phyloP scores from a whole-genome alignment of 2,329 filamentous ascomycete species.

The Tolypocladium ovalisporum region DNA sequence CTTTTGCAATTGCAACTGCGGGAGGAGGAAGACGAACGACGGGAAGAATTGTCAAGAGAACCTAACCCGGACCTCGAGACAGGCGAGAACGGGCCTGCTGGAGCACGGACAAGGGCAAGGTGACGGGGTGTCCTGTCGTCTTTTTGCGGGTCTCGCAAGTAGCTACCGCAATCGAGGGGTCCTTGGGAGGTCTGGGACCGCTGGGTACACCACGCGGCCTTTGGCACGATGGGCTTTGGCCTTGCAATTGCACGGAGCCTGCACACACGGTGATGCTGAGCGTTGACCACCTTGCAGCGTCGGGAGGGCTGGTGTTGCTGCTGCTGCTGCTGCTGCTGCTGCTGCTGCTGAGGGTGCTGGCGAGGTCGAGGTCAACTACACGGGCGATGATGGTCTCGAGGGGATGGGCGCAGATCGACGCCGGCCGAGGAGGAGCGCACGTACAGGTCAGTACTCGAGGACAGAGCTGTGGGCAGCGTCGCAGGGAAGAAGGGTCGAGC shows the following conservation, averaged over 20 bases:
- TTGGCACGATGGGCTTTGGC: background rate
- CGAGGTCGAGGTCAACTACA: background rate
- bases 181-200: background rate
- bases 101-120: constrained; percentile 4
- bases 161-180: background rate
- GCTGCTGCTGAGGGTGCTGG: too few relatives aligned
- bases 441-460: background rate
- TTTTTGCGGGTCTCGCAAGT: background rate
- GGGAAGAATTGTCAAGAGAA: background rate
- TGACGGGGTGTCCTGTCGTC: constrained; percentile 1
- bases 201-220: background rate
- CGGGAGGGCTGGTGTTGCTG: background rate
- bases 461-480: background rate
- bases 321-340: too few relatives aligned
- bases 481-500: background rate
- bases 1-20: background rate
- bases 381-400: background rate
- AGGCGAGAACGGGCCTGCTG: background rate
- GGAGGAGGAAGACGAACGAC: background rate
- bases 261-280: background rate
- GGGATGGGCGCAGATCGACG: background rate
- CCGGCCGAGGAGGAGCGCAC: background rate
- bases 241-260: background rate
- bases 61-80: background rate
- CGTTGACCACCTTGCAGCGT: background rate